These are phyloP conservation scores for Vachellia pachyceras DNA, from an alignment of 306 rosid genomes.

Conservation along the genomic window DNA sequence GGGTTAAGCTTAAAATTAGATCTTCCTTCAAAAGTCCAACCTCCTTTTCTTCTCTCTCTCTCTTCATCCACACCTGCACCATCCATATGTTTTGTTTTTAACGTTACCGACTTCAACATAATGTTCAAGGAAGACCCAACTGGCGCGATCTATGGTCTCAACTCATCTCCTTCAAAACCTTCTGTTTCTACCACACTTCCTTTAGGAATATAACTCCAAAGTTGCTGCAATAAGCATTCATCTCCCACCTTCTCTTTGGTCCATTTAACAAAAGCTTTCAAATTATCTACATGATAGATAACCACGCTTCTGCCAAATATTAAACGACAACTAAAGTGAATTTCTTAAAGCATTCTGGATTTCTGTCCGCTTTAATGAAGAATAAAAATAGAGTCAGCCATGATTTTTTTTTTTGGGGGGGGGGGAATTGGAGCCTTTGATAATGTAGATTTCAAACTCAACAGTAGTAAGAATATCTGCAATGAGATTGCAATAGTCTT, in stretches of 20 bases:
- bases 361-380: not conserved
- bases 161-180: not conserved
- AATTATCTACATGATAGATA: not conserved
- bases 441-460: not conserved
- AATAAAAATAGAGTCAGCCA: not conserved
- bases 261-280: not conserved
- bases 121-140: not conserved
- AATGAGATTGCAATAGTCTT: not conserved
- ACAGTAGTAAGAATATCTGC: not conserved
- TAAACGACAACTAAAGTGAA: not conserved
- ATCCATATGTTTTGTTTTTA: no score
- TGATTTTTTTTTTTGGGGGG: not conserved
- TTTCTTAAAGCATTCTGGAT: not conserved
- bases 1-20: not conserved
- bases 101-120: not conserved
- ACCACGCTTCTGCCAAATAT: not conserved
- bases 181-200: not conserved
- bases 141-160: not conserved
- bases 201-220: not conserved
- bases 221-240: not conserved
- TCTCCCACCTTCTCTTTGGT: not conserved
- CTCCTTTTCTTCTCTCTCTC: not conserved
- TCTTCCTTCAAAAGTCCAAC: not conserved
- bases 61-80: not conserved
- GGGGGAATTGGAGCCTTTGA: no score